Base-by-base conservation (phyloP, 2,329 filamentous ascomycete species). In the Diaporthe sp. region DNA sequence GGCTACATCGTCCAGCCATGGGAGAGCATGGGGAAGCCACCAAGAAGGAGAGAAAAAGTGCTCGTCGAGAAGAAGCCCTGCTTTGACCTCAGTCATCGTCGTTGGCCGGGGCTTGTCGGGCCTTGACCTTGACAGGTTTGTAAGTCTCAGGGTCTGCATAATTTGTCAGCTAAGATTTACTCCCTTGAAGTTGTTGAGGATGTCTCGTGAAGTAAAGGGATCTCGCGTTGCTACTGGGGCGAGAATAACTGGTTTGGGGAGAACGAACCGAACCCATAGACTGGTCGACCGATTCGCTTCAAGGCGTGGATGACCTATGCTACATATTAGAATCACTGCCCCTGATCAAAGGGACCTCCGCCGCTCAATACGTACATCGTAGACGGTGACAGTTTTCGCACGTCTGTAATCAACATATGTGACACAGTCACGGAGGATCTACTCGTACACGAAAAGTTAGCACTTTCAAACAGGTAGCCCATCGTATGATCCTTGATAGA, bases 321-420 rank as follows among this genome's bases (percentile, higher is more conserved):
- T 2, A 6, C 7, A 6, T 65, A 31, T 55, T 13, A 55, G 49
- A 15, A 58, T 15, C 12, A 4, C 12, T 34, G 3, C n/a, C 2
- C 9, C 25, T 57, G 55, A 78, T 34, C 79, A 75, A 28, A 57
- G 20, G n/a, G 22, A 31, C 57, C 49, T 67, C 28, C 12, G 63
- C 8, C 6, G 5, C 15, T 53, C 37, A 22, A 20, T 17, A 84
- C 88, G 81, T 80, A 93, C 92, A 78, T 94, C 93, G 0, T 85
- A 82, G 0, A 91, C 85, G 0, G 91, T 93, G 0, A 94, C 86
- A 0, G 93, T 94, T 82, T 94, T 94, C 0, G 88, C 84, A 0
- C 85, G 82, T 0, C 88, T 81, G 67, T 93, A 85, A 13, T 93
- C 91, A 0, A 87, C 84, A 34, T 89, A 91, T 0, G 83, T 82